Conservation (phyloP, 805 yeast species). For the Saccharomyces paradoxus region DNA sequence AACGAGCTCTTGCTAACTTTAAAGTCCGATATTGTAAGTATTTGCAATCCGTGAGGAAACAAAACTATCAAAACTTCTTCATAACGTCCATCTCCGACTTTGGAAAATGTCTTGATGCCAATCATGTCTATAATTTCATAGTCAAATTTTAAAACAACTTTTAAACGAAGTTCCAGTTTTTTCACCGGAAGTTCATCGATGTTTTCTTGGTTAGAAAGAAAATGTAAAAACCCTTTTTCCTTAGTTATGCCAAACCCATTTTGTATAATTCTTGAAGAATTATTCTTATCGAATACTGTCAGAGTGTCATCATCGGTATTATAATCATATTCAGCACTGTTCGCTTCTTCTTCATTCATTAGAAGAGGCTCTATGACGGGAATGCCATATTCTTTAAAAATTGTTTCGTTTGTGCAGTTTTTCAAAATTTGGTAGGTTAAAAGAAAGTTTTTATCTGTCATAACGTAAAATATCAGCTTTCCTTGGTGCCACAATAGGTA, state of each 20-base stretch:
- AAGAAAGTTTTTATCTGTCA: conserved; percentile 23
- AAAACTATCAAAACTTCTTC: conserved; percentile 23
- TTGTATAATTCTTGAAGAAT: conserved; percentile 26
- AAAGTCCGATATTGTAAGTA: conserved; percentile 20
- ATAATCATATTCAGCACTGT: conserved; percentile 14
- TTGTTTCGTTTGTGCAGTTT: conserved; percentile 12
- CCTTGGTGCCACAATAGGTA: conserved; percentile 12
- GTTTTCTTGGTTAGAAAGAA: conserved; percentile 16
- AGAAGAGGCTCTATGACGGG: conserved; percentile 14
- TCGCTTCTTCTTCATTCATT: conserved; percentile 10
- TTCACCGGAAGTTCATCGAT: conserved; percentile 26
- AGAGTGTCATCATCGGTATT: conserved; percentile 25
- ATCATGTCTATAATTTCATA: conserved; percentile 21
- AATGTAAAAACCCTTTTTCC: conserved; percentile 25
- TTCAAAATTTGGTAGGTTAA: conserved; percentile 26
- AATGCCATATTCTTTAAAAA: conserved; percentile 27
- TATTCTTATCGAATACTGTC: conserved; percentile 26
- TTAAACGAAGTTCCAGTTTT: conserved; percentile 24
- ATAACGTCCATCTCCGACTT: conserved; percentile 10
- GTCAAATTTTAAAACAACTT: conserved; percentile 29
- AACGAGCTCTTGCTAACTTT: conserved; percentile 20
- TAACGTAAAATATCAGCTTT: conserved; percentile 23
- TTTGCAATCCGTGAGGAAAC: conserved; percentile 26
- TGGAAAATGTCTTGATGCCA: conserved; percentile 17
- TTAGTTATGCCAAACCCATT: conserved; percentile 28